A percentile compares a stretch with the other conserved stretches of the same genome.
phyloP scores from a whole-genome alignment of 768 basidiomycete genomes.

The Crucibulum laeve region DNA sequence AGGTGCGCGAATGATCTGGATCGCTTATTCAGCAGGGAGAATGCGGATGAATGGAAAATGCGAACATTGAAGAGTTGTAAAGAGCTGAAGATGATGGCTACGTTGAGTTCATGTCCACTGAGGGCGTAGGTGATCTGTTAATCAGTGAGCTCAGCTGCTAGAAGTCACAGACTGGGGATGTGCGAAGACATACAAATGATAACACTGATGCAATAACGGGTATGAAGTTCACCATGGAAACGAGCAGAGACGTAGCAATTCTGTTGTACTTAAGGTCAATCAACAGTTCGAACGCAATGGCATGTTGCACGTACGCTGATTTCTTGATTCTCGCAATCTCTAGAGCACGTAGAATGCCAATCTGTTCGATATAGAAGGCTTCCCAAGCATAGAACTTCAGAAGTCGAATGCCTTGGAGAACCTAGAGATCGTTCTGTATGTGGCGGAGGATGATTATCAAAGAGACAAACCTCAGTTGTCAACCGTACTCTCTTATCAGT shows the following conservation, averaged over 20 bases:
- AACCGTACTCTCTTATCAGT: constrained; percentile 51
- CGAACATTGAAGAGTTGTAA: constrained; percentile 45
- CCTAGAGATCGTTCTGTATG: constrained; percentile 18
- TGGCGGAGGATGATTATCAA: not conserved
- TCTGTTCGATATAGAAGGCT: constrained; percentile 29
- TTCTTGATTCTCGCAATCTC: constrained; percentile 26
- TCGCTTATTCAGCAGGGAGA: not conserved
- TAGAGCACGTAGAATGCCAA: constrained; percentile 23
- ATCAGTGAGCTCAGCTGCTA: not conserved
- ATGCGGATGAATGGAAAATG: not conserved
- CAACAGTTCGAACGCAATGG: not conserved
- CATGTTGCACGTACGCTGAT: constrained; percentile 13
- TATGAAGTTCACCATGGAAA: constrained; percentile 34
- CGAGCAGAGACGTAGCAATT: constrained; percentile 18
- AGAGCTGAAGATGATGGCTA: constrained; percentile 38
- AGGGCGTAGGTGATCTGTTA: constrained; percentile 49
- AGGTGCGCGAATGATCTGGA: constrained; percentile 44
- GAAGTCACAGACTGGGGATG: not conserved
- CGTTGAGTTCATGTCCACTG: constrained; percentile 38
- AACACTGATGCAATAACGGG: constrained; percentile 38
- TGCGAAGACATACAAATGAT: constrained; percentile 29
- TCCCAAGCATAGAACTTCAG: constrained; percentile 54
- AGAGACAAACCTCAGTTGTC: constrained; percentile 36
- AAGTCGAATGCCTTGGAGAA: constrained; percentile 51
- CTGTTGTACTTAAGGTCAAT: constrained; percentile 13